Base-by-base conservation (phyloP, 208 protist species). In the Trypanosoma rangeli region DNA sequence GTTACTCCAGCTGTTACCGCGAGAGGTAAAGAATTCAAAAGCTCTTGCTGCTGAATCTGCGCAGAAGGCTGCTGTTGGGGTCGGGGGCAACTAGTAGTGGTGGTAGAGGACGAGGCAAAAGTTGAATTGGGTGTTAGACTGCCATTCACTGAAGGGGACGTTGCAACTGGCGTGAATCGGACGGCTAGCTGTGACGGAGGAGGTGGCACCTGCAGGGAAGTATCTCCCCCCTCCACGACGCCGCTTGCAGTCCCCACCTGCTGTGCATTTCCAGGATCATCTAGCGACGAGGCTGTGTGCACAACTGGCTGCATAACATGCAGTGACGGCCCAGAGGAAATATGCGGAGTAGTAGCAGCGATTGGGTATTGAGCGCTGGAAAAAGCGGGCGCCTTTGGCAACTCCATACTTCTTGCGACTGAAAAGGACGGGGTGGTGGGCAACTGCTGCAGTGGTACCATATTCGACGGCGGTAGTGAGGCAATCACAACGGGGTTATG, bases 391-490 rank as follows among this genome's bases (percentile, higher is more conserved):
- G 5, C 39, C 24, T 50, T 61, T 28, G 64, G n/a, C 24, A 26
- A 29, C 9, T 69, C 54, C 39, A 49, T 22, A 20, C 22, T 16
- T 24, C 26, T 29, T 18, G 64, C 20, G 24, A 61, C 33, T 24
- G 50, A 22, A 5, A 77, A 53, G 0, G 49, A 33, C 4, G 71
- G 16, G 18, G 67, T 80, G 15, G 74, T 1, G 8, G 69, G 56
- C 55, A 86, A 29, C 49, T 4, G 26, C 64, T 72, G 70, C 9
- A 66, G 20, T 1, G 63, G 58, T 0, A 69, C 63, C 26, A 58
- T 57, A 1, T 63, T 12, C 26, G 83, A 64, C 12, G 83, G 79
- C 70, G 59, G 61, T 48, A 64, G 20, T 48, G 72, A 70, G 48
- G 64, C 59, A 39, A 26, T 62, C 31, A 63, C n/a, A 24, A 28